These are phyloP conservation scores for Cokeromyces recurvatus DNA, from an alignment of 371 early-diverging fungal species.

Conservation along the genomic window DNA sequence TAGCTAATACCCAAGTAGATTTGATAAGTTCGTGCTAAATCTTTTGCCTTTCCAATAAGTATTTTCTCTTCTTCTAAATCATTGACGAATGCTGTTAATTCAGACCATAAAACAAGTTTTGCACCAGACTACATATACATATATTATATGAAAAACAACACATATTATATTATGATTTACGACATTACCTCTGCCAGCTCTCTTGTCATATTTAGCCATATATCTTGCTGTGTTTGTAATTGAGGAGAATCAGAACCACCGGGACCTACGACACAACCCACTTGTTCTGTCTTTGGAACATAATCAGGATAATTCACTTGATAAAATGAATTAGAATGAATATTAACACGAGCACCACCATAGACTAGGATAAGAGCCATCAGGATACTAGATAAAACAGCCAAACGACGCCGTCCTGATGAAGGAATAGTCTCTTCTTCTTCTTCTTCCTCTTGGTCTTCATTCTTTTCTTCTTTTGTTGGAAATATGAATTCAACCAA, in stretches of 20 bases:
- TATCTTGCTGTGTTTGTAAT: conserved; percentile 10
- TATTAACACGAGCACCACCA: conserved; percentile 24
- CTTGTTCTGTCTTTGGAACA: conserved; percentile 23
- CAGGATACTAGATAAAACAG: background rate
- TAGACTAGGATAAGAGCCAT: conserved; percentile 10
- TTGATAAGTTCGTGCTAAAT: conserved; percentile 28
- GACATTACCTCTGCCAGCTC: conserved; percentile 16
- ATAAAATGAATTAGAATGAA: conserved; percentile 24
- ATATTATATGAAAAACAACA: too few relatives aligned
- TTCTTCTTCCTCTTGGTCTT: background rate
- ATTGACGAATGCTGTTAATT: conserved; percentile 21
- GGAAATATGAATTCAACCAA: conserved; percentile 15
- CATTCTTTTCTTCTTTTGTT: background rate
- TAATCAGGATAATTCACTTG: conserved; percentile 23
- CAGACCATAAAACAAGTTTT: conserved; percentile 48
- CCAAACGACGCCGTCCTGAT: too few relatives aligned
- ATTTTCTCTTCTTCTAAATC: conserved; percentile 15
- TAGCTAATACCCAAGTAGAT: conserved; percentile 45
- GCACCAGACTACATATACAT: conserved; percentile 27
- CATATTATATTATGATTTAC: too few relatives aligned
- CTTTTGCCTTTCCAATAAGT: conserved; percentile 23
- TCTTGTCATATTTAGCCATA: conserved; percentile 26
- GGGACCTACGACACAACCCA: conserved; percentile 34
- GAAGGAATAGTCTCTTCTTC: background rate
- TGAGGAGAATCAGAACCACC: conserved; percentile 9